Conservation (phyloP, 306 rosid species). For the Spatholobus suberectus region DNA sequence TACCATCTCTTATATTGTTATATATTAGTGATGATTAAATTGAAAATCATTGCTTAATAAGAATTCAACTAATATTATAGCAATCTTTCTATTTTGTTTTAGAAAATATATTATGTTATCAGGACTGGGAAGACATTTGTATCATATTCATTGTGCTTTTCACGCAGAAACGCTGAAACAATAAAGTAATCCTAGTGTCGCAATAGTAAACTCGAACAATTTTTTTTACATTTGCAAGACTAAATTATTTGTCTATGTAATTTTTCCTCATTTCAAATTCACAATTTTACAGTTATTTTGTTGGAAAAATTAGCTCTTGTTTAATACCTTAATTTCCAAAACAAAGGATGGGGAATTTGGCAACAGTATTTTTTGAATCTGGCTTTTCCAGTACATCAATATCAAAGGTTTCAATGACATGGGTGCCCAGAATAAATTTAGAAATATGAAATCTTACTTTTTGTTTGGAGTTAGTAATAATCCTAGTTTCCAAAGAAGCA, state of each 20-base stretch:
- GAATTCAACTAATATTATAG: background rate
- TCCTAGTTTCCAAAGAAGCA: too few relatives aligned
- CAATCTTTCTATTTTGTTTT: background rate
- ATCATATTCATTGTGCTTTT: background rate
- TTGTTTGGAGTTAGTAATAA: background rate
- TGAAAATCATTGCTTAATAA: background rate
- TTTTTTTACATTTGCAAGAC: background rate
- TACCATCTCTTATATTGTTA: background rate
- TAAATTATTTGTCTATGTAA: background rate
- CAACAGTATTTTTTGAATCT: background rate
- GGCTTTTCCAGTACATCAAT: background rate
- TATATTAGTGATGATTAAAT: background rate
- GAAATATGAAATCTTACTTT: background rate
- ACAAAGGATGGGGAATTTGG: background rate
- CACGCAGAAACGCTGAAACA: background rate
- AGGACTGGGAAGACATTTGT: background rate
- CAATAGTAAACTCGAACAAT: background rate
- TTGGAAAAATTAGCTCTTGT: background rate
- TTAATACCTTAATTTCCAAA: background rate
- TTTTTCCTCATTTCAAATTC: background rate
- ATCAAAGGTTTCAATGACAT: background rate
- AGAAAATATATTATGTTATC: background rate
- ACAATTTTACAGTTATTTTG: background rate
- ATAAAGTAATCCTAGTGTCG: background rate
- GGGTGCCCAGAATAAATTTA: background rate